phyloP scores from a whole-genome alignment of 163 green algal genomes.

The Picocystis sp. region DNA sequence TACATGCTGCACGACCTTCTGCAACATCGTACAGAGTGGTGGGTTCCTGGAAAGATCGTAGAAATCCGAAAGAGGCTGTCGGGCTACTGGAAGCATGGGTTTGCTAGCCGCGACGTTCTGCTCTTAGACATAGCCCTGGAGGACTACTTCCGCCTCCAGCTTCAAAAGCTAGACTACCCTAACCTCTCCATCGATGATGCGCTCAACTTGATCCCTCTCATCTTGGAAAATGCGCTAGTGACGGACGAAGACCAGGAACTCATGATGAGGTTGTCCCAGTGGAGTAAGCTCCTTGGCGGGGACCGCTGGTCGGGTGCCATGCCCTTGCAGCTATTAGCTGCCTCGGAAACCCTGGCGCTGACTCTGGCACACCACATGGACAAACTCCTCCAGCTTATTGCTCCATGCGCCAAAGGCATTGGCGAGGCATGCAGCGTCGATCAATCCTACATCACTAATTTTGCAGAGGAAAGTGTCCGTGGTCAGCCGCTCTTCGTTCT shows the following conservation, averaged over 20 bases:
- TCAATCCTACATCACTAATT: conserved; percentile 53
- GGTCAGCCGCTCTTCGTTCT: conserved; percentile 55
- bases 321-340: not conserved
- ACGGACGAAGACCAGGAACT: conserved; percentile 33
- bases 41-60: conserved; percentile 81
- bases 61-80: conserved; percentile 47
- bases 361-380: conserved; percentile 14
- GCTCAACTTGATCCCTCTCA: conserved; percentile 14
- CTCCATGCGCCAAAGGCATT: conserved; percentile 36
- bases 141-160: conserved; percentile 44
- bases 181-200: conserved; percentile 13
- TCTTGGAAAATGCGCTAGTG: conserved; percentile 8
- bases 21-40: conserved; percentile 65
- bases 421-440: conserved; percentile 33
- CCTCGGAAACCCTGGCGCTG: conserved; percentile 1
- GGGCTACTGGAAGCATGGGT: conserved; percentile 41
- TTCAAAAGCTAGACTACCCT: conserved; percentile 46
- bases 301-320: too few species aligned
- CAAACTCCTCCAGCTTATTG: conserved; percentile 10
- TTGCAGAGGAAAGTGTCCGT: conserved; percentile 78
- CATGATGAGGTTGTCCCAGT: conserved; percentile 24
- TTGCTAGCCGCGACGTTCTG: conserved; percentile 50
- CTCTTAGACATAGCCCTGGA: conserved; percentile 85
- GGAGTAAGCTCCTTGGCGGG: conserved; percentile 5
- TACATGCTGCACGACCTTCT: conserved; percentile 57